A percentile compares a stretch with the other conserved stretches of the same genome.
phyloP scores from a whole-genome alignment of 1,284 basidiomycete species.

The Leucoagaricus sp. region DNA sequence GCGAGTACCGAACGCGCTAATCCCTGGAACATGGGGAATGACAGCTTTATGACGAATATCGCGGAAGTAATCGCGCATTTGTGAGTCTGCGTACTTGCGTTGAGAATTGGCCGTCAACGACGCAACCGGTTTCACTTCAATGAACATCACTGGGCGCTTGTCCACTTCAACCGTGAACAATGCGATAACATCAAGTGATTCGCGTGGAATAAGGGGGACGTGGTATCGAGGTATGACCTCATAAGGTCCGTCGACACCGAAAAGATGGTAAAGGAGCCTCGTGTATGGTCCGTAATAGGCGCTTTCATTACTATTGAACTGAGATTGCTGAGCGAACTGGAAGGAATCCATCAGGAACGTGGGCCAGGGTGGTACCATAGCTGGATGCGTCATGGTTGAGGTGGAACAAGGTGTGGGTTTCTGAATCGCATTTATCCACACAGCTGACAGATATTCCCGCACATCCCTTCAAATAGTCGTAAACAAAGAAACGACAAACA shows the following conservation, averaged over 20 bases:
- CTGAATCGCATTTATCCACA: no score
- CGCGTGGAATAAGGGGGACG: neutral
- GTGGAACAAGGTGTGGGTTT: no score
- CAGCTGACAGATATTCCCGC: no score
- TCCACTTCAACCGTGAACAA: slow-evolving; percentile 15
- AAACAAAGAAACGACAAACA: no score
- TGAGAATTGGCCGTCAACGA: slow-evolving; percentile 13
- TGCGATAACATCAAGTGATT: slow-evolving; percentile 14
- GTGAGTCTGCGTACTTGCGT: slow-evolving; percentile 18
- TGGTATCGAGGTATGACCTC: slow-evolving; percentile 16
- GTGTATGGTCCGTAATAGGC: slow-evolving; percentile 20
- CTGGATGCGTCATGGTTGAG: no score
- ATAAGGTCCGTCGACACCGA: slow-evolving; percentile 13
- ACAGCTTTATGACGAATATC: slow-evolving; percentile 11
- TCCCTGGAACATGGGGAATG: slow-evolving; percentile 11
- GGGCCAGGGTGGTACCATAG: no score
- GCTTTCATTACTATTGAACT: slow-evolving; percentile 10
- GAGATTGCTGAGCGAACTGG: slow-evolving; percentile 9
- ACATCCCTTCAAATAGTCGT: no score
- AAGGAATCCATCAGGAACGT: no score
- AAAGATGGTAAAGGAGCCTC: slow-evolving; percentile 18
- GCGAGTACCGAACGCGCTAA: slow-evolving; percentile 22
- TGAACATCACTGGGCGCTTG: slow-evolving; percentile 18
- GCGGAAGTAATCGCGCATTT: slow-evolving; percentile 17
- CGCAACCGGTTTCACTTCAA: slow-evolving; percentile 17